A percentile compares a stretch with the other conserved stretches of the same genome.
phyloP scores from a whole-genome alignment of 176 grass and related monocot species.

The maize (Zea mays) region Zm-B73-REFERENCE-NAM-5.0 NC_050096.1:255351501-255352000 shows the following conservation, averaged over 20 bases:
- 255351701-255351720: neutral
- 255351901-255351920: constrained; percentile 7
- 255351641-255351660: neutral
- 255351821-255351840: neutral
- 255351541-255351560: neutral
- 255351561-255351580: neutral
- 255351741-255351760: too few species aligned
- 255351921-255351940: constrained; percentile 20
- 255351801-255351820: too few species aligned
- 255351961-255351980: neutral
- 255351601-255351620: neutral
- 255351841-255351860: neutral
- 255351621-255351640: neutral
- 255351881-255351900: neutral
- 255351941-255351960: constrained; percentile 6
- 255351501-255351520: neutral
- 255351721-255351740: too few species aligned
- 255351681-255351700: neutral
- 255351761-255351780: too few species aligned
- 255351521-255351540: neutral
- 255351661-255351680: neutral
- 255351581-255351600: neutral
- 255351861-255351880: constrained; percentile 1
- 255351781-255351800: too few species aligned
- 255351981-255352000: neutral